Evolutionary conservation across 2,329 filamentous ascomycete genomes (phyloP).

Genomic region (Zasmidium angulare): DNA sequence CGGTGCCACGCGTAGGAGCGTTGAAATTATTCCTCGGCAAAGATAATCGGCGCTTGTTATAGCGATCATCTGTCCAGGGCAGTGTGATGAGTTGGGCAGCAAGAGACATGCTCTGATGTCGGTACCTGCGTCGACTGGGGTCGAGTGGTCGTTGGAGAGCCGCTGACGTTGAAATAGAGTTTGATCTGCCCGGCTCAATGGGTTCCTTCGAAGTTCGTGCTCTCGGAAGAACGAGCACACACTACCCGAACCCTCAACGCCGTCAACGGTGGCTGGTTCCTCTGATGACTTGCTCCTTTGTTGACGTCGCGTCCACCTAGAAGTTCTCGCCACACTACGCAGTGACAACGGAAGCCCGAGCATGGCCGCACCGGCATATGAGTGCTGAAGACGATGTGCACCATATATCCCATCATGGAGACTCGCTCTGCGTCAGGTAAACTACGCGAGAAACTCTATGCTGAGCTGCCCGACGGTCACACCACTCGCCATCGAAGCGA

Average conservation of each 20-base stretch:
- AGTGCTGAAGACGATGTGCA: neutral
- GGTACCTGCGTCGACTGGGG: neutral
- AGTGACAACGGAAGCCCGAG: neutral
- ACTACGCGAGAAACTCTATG: neutral
- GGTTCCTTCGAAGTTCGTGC: neutral
- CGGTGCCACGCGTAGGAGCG: too few species aligned
- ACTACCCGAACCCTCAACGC: neutral
- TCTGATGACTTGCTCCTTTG: too few species aligned
- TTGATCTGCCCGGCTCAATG: neutral
- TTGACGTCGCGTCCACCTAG: neutral
- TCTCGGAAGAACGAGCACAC: neutral
- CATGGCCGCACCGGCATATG: neutral
- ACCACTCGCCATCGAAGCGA: neutral
- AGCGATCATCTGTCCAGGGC: too few species aligned
- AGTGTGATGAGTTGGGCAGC: conserved; percentile 1
- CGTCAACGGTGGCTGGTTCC: neutral
- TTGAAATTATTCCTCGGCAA: too few species aligned
- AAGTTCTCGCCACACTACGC: neutral
- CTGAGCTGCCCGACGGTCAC: neutral
- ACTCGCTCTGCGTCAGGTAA: neutral
- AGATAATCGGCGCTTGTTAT: neutral
- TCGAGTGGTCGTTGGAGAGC: neutral
- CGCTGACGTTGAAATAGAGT: conserved; percentile 8
- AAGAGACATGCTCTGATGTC: neutral
- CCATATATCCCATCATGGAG: neutral